These are phyloP conservation scores for Chlamydomonas sp. DNA, from an alignment of 139 green algal species.

Conservation along the genomic window DNA sequence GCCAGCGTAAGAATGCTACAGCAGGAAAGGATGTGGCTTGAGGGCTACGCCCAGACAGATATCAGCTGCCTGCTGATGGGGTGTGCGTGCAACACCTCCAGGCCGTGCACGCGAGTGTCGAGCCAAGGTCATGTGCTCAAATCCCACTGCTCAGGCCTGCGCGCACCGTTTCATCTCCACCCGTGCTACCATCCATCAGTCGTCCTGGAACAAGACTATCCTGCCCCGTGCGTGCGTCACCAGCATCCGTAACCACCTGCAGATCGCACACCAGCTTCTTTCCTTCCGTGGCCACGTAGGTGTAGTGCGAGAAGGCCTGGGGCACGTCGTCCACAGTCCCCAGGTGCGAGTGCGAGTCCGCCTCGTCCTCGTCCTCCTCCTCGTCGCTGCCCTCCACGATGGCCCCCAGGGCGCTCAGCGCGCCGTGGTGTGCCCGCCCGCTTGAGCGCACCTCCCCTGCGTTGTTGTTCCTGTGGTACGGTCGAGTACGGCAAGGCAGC, in stretches of 20 bases:
- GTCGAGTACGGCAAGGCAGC: no score
- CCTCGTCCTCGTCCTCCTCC: slow-evolving; percentile 4
- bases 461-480: slow-evolving; percentile 44
- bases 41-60: no score
- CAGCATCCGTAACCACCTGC: slow-evolving; percentile 19
- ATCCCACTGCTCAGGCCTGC: no score
- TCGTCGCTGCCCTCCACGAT: slow-evolving; percentile 40
- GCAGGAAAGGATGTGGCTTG: no score
- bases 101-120: no score
- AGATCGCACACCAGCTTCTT: slow-evolving; percentile 59
- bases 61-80: no score
- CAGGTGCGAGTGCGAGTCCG: no score
- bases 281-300: slow-evolving; percentile 27
- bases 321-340: slow-evolving; percentile 33
- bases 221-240: not conserved
- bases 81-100: no score
- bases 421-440: not conserved
- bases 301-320: slow-evolving; percentile 60
- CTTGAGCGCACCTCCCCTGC: not conserved
- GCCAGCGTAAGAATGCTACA: no score
- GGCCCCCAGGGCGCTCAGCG: not conserved
- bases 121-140: no score
- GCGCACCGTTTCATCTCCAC: no score
- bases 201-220: not conserved
- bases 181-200: no score